Evolutionary conservation across 495 filamentous ascomycete genomes (phyloP).

Genomic region (Choiromyces venosus): DNA sequence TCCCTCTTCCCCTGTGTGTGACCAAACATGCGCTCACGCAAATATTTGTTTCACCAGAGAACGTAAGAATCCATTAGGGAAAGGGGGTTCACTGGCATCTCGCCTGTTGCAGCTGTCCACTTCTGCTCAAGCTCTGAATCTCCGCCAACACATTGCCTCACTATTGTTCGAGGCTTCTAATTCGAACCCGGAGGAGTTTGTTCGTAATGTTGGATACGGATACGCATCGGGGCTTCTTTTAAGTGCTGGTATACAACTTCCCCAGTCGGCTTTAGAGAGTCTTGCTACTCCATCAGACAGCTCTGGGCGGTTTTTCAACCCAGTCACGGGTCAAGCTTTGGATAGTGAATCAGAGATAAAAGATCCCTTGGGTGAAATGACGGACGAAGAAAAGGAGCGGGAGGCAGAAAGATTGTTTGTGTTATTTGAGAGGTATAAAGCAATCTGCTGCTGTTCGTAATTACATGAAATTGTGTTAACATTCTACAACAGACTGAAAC

Average conservation of each 20-base stretch:
- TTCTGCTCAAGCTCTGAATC: conserved; percentile 59
- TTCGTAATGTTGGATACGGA: conserved; percentile 82
- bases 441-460: conserved; percentile 11
- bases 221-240: conserved; percentile 86
- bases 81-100: conserved; percentile 66
- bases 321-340: conserved; percentile 80
- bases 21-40: neutral
- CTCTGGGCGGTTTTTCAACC: conserved; percentile 57
- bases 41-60: conserved; percentile 47
- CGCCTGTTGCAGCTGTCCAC: conserved; percentile 74
- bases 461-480: conserved; percentile 18
- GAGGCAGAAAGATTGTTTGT: conserved; percentile 93
- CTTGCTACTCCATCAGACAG: conserved; percentile 46
- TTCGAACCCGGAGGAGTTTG: conserved; percentile 64
- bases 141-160: conserved; percentile 68
- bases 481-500: conserved; percentile 56
- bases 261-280: conserved; percentile 54
- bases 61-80: conserved; percentile 70
- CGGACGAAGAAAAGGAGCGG: conserved; percentile 80
- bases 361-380: conserved; percentile 64
- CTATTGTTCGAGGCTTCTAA: conserved; percentile 83
- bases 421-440: conserved; percentile 78
- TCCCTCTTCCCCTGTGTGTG: neutral
- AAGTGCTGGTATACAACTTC: conserved; percentile 70
- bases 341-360: conserved; percentile 57